phyloP scores from a whole-genome alignment of 2,329 filamentous ascomycete genomes.

The Phyllosticta ampelicida region DNA sequence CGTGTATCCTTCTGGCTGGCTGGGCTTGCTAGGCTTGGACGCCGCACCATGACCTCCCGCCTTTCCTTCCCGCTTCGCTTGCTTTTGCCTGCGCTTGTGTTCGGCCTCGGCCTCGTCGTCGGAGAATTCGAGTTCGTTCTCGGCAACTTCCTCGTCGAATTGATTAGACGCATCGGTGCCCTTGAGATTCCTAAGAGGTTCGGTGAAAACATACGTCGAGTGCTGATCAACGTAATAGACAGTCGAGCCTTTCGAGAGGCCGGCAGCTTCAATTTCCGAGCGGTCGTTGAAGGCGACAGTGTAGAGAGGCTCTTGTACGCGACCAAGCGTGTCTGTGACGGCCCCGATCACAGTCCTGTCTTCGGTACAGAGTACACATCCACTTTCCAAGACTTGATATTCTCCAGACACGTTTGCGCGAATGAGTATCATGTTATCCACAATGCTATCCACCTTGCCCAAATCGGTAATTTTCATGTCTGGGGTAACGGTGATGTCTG shows the following conservation, averaged over 20 bases:
- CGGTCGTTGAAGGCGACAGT: constrained; percentile 63
- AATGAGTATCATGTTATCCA: constrained; percentile 70
- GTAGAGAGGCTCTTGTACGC: constrained; percentile 78
- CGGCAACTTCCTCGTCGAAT: constrained; percentile 79
- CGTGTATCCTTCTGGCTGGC: constrained; percentile 10
- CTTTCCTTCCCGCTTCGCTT: constrained; percentile 39
- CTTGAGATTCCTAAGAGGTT: constrained; percentile 67
- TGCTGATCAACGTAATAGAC: constrained; percentile 73
- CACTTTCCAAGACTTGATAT: constrained; percentile 72
- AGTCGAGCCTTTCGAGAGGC: constrained; percentile 56
- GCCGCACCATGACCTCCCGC: background rate
- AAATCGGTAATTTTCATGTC: constrained; percentile 69
- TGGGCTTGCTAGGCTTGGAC: background rate
- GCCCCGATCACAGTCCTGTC: constrained; percentile 68
- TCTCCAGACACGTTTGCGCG: constrained; percentile 70
- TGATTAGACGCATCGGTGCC: constrained; percentile 91
- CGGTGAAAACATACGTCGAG: constrained; percentile 77
- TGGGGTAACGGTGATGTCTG: constrained; percentile 64
- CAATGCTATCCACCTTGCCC: constrained; percentile 63
- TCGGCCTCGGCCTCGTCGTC: constrained; percentile 92
- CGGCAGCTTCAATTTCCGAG: constrained; percentile 56
- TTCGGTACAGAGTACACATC: constrained; percentile 70
- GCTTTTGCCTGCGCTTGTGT: constrained; percentile 50
- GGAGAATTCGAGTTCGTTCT: constrained; percentile 88
- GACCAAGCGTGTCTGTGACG: constrained; percentile 75